phyloP scores from a whole-genome alignment of 345 rosid genomes.

The Citrus sp. region DNA sequence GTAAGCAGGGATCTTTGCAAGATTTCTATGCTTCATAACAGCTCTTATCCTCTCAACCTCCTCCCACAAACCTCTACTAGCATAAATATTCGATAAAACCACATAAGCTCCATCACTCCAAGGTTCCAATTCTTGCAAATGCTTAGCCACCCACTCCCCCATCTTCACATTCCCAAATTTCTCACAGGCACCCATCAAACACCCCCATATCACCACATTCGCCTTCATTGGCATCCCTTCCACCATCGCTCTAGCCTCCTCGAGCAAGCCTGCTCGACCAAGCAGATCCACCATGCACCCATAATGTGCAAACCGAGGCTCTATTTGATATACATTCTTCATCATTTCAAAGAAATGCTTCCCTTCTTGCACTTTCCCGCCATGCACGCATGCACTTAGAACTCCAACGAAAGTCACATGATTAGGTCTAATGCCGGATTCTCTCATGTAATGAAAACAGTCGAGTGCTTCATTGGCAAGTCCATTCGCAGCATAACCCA shows the following conservation, averaged over 20 bases:
- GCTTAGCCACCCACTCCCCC: constrained; percentile 82
- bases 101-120: constrained; percentile 85
- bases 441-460: constrained; percentile 55
- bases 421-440: constrained; percentile 53
- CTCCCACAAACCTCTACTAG: constrained; percentile 63
- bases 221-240: constrained; percentile 82
- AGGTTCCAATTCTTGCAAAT: constrained; percentile 66
- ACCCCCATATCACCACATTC: constrained; percentile 72
- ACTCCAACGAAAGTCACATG: constrained; percentile 74
- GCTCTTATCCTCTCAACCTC: constrained; percentile 74
- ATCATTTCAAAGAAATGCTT: constrained; percentile 51
- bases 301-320: constrained; percentile 55
- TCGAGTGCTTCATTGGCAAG: constrained; percentile 51
- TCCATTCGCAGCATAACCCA: constrained; percentile 66
- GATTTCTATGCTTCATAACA: constrained; percentile 49
- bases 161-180: constrained; percentile 66
- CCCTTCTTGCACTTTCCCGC: constrained; percentile 74
- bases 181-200: constrained; percentile 93
- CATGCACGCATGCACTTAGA: constrained; percentile 81
- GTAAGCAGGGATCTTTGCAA: constrained; percentile 64
- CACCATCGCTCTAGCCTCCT: constrained; percentile 62
- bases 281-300: constrained; percentile 85
- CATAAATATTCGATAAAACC: constrained; percentile 82
- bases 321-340: constrained; percentile 46
- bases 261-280: constrained; percentile 64